phyloP scores from a whole-genome alignment of 371 early-diverging fungal species.

The Rhizopus arrhizus region DNA sequence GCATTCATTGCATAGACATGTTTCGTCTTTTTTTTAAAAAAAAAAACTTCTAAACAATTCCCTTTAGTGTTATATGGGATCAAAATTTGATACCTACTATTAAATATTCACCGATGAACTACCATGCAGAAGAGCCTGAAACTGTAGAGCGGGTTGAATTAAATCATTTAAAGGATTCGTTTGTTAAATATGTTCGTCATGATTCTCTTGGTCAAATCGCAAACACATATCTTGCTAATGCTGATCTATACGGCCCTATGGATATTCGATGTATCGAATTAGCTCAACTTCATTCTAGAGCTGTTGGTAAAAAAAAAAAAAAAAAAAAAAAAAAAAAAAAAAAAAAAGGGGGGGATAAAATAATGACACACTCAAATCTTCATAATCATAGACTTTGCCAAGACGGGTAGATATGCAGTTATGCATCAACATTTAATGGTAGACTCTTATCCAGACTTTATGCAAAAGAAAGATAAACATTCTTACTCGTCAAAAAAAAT shows the following conservation, averaged over 20 bases:
- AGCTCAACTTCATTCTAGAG: conserved; percentile 66
- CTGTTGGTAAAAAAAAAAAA: conserved; percentile 42
- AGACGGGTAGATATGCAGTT: conserved; percentile 49
- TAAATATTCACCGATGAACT: conserved; percentile 64
- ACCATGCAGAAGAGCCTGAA: conserved; percentile 41
- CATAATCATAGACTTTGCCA: conserved; percentile 50
- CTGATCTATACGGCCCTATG: conserved; percentile 64
- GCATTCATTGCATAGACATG: not conserved
- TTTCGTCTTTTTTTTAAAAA: too few species aligned
- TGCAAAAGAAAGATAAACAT: conserved; percentile 67
- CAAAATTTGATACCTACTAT: conserved; percentile 55
- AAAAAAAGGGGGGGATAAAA: too few species aligned
- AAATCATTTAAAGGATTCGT: conserved; percentile 65
- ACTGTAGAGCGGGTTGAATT: conserved; percentile 49
- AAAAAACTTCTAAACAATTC: not conserved
- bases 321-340: not conserved
- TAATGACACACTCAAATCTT: not conserved
- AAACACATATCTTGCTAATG: conserved; percentile 70
- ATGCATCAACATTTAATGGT: conserved; percentile 50
- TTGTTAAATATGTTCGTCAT: conserved; percentile 70
- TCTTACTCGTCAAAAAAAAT: conserved; percentile 63
- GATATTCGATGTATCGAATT: conserved; percentile 59
- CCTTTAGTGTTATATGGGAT: conserved; percentile 70
- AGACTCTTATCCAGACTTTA: conserved; percentile 73
- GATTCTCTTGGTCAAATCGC: conserved; percentile 82